These are phyloP conservation scores for Saccharum officinarum DNA, from an alignment of 176 grass and related monocot genomes.

Conservation along the genomic window DNA sequence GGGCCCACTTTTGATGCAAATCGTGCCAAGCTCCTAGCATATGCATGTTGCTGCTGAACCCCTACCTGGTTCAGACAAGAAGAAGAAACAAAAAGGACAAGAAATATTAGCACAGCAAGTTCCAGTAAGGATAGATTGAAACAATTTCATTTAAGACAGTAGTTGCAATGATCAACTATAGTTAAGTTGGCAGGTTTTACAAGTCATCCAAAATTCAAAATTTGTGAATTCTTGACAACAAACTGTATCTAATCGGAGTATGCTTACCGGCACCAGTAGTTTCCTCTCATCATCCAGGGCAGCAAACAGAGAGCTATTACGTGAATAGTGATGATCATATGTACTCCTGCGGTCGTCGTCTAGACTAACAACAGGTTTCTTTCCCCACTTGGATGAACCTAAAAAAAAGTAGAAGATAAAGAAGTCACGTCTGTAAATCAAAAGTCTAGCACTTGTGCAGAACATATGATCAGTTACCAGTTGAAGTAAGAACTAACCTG, in stretches of 20 bases:
- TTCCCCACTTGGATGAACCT: constrained; percentile 56
- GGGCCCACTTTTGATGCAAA: constrained; percentile 59
- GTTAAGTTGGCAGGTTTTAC: background rate
- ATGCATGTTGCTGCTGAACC: constrained; percentile 55
- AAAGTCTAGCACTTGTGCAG: background rate
- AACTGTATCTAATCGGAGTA: constrained; percentile 2
- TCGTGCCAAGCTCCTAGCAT: constrained; percentile 64
- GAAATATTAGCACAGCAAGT: constrained; percentile 11
- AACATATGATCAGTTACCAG: constrained; percentile 4
- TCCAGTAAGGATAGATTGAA: background rate
- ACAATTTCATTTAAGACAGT: background rate
- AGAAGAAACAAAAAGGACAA: constrained; percentile 12
- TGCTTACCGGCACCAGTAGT: constrained; percentile 71
- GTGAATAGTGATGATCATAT: constrained; percentile 44
- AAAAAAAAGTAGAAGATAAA: background rate
- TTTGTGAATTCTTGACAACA: constrained; percentile 18
- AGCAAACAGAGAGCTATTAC: constrained; percentile 44
- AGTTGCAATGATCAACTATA: constrained; percentile 7
- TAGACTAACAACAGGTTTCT: constrained; percentile 45
- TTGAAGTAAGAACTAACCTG: constrained; percentile 45
- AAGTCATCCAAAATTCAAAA: constrained; percentile 11
- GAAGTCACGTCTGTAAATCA: constrained; percentile 27
- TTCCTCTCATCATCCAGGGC: constrained; percentile 53
- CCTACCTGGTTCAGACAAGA: constrained; percentile 52
- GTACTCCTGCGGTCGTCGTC: constrained; percentile 58